Evolutionary conservation across 1,139 yeast genomes (phyloP).

Genomic region (Wickerhamiella infanticola): DNA sequence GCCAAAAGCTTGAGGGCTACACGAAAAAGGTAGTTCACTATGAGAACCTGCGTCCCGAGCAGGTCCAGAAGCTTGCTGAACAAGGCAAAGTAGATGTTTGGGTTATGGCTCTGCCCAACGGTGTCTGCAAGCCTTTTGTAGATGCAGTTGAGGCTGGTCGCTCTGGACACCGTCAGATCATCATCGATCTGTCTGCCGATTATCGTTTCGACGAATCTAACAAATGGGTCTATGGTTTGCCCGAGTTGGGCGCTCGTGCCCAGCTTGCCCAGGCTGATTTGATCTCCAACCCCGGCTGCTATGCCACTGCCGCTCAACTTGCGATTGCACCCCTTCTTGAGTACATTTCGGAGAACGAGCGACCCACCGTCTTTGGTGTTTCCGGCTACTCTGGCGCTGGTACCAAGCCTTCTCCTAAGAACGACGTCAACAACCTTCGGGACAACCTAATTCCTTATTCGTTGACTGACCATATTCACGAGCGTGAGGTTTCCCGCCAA

Average conservation of each 20-base stretch:
- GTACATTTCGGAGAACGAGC: slow-evolving; percentile 37
- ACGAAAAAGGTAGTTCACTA: slow-evolving; percentile 64
- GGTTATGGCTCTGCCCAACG: slow-evolving; percentile 99
- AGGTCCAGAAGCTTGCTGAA: slow-evolving; percentile 62
- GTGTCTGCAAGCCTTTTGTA: slow-evolving; percentile 94
- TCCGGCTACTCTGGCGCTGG: slow-evolving; percentile 99
- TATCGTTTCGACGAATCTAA: slow-evolving; percentile 81
- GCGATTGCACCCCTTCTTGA: slow-evolving; percentile 73
- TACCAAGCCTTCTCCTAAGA: slow-evolving; percentile 94
- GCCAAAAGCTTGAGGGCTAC: slow-evolving; percentile 76
- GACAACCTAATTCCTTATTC: slow-evolving; percentile 91
- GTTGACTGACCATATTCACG: slow-evolving; percentile 92
- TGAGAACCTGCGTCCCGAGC: slow-evolving; percentile 77
- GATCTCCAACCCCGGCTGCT: slow-evolving; percentile 96
- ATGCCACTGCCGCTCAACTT: slow-evolving; percentile 93
- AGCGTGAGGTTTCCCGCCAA: slow-evolving; percentile 73
- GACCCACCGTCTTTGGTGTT: slow-evolving; percentile 82
- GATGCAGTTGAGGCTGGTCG: slow-evolving; percentile 67
- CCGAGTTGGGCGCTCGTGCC: slow-evolving; percentile 48
- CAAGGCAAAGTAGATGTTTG: slow-evolving; percentile 76
- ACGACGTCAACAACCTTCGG: slow-evolving; percentile 55
- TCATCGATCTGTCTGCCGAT: slow-evolving; percentile 88
- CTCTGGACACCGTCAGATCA: slow-evolving; percentile 43
- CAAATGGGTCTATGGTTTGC: slow-evolving; percentile 88
- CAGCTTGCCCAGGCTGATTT: slow-evolving; percentile 64